Base-by-base conservation (phyloP, 1,139 yeast species). In the Tardiomyces depauwii region DNA sequence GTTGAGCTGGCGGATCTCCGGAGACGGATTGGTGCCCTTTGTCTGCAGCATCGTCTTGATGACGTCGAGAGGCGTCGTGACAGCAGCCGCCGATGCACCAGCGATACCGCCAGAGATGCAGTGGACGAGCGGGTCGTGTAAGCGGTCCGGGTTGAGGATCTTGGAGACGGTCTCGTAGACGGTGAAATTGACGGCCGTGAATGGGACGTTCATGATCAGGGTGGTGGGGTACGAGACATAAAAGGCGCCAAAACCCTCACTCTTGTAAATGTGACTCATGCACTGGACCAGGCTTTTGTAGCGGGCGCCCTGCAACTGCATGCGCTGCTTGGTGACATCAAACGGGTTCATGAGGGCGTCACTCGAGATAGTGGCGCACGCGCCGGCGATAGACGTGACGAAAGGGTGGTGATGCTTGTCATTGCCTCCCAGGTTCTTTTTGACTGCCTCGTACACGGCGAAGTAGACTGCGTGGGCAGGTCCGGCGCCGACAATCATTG, bases 381-480 rank as follows among this genome's bases (percentile, higher is more conserved):
- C 85, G 52, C 97, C 97, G 14, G 95, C 91, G 18, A 80, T 63
- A 42, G 93, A 84, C 7, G 96, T 91, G 56, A 85, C 82, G 45
- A 82, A 58, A 14, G 96, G 94, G 58, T 82, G 87, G 57, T 80
- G 82, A 51, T 76, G 82, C 4, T 57, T 49, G 56, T 77, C 80
- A 45, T 64, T 66, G 36, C 57, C 60, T 39, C 60, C 58, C 50
- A 73, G 72, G 47, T 61, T 66, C 27, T 84, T 78, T 63, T 89
- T 89, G 49, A 91, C 76, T 43, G 81, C 75, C 66, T 91, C 99
- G 66, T 89, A 93, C 7, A 94, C 95, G n/a, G 91, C 83, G 65
- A 89, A 91, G 67, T 93, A 93, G 14, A 93, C 85, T 1, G 98
- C 98, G 67, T 91, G 99, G 10, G 98, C 97, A 1, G 99, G 99